A percentile compares a stretch with the other conserved stretches of the same genome.
These are phyloP conservation scores for Pythium plurisporium DNA, from an alignment of 352 stramenopile genomes.

Conservation along the genomic window DNA sequence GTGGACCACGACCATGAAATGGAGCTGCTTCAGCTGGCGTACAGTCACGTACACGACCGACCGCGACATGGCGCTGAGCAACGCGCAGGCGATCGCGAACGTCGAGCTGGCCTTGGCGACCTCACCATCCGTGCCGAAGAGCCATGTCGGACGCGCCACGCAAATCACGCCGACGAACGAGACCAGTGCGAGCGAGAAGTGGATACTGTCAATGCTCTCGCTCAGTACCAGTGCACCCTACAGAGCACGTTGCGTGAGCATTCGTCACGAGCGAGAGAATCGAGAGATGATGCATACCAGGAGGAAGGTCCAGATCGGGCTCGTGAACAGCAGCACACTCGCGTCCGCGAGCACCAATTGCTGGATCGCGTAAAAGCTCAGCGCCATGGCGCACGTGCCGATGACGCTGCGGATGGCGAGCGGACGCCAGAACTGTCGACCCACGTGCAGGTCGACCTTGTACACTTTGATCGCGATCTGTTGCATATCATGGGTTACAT, in stretches of 20 bases:
- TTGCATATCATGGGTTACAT: background rate
- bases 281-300: conserved; percentile 27
- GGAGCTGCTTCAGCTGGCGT: conserved; percentile 38
- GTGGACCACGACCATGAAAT: conserved; percentile 49
- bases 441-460: conserved; percentile 27
- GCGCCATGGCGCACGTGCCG: conserved; percentile 39
- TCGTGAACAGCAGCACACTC: conserved; percentile 60
- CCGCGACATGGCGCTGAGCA: conserved; percentile 25
- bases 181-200: conserved; percentile 30
- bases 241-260: background rate
- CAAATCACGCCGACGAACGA: conserved; percentile 44
- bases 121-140: conserved; percentile 34
- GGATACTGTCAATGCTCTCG: conserved; percentile 34
- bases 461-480: conserved; percentile 27
- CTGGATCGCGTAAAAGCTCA: conserved; percentile 54
- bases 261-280: background rate
- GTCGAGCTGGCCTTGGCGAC: conserved; percentile 24
- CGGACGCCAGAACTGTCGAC: conserved; percentile 28
- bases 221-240: conserved; percentile 39
- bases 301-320: conserved; percentile 54
- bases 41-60: conserved; percentile 38
- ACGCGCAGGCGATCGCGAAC: conserved; percentile 26
- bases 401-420: conserved; percentile 39
- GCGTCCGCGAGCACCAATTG: conserved; percentile 60
- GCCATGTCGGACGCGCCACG: conserved; percentile 36